Evolutionary conservation across 768 basidiomycete genomes (phyloP).

Genomic region (Trametes maxima): DNA sequence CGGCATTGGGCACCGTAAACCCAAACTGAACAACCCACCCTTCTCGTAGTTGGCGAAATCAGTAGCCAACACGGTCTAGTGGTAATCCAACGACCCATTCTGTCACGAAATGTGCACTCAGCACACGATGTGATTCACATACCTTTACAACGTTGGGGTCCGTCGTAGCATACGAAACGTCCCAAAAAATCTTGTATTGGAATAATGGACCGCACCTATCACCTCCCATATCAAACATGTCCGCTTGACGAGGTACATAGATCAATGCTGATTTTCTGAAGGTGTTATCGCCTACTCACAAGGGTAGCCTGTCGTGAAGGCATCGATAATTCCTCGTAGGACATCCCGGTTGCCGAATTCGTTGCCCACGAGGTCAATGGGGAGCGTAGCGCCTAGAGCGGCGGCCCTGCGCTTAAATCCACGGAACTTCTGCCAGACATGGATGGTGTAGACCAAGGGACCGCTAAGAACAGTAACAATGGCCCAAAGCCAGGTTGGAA

Average conservation of each 20-base stretch:
- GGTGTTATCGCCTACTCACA: conserved; percentile 28
- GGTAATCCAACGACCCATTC: not conserved
- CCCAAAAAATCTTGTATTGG: conserved; percentile 27
- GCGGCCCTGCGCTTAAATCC: conserved; percentile 13
- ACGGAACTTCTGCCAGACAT: conserved; percentile 8
- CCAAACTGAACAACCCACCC: conserved; percentile 31
- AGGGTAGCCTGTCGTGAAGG: conserved; percentile 37
- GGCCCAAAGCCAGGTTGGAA: conserved; percentile 22
- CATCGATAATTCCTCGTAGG: conserved; percentile 26
- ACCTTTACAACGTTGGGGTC: conserved; percentile 39
- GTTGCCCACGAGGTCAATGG: conserved; percentile 37
- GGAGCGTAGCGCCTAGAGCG: conserved; percentile 18
- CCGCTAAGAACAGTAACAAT: conserved; percentile 8
- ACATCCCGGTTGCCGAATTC: conserved; percentile 40
- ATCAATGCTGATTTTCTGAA: not conserved
- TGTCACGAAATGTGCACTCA: not conserved
- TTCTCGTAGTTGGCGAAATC: conserved; percentile 49
- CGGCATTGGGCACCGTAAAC: too few species aligned
- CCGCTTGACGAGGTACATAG: not conserved
- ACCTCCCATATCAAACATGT: conserved; percentile 24
- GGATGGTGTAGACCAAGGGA: conserved; percentile 10
- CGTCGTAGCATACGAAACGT: conserved; percentile 19
- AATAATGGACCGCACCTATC: conserved; percentile 29
- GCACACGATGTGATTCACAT: not conserved
- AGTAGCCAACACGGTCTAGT: conserved; percentile 44